Conservation (phyloP, 129 eudicot genomes). For the Smallanthus sonchifolius region DNA sequence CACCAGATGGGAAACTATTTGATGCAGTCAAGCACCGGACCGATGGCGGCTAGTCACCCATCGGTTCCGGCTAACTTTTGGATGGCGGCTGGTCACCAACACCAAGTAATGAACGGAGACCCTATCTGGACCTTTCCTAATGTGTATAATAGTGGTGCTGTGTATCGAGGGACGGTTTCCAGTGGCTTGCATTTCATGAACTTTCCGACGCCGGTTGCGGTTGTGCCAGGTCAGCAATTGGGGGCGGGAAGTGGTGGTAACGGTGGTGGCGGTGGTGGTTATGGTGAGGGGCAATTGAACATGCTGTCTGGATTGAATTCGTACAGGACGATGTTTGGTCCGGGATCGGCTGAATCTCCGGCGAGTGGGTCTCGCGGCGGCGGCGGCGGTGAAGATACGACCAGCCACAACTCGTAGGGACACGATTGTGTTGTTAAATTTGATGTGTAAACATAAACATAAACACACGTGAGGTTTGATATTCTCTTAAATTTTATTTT, state of each 20-base stretch:
- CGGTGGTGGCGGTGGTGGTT: conserved; percentile 24
- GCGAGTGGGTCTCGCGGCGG: conserved; percentile 62
- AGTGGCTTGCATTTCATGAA: conserved; percentile 94
- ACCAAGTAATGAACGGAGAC: conserved; percentile 61
- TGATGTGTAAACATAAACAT: conserved; percentile 35
- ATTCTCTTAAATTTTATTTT: conserved; percentile 17
- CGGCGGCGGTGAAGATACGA: conserved; percentile 58
- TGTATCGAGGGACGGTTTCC: conserved; percentile 71
- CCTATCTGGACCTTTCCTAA: conserved; percentile 87
- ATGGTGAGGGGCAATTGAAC: conserved; percentile 66
- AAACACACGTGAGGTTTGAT: conserved; percentile 86
- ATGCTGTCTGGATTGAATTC: conserved; percentile 69
- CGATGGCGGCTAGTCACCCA: conserved; percentile 49
- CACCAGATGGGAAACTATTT: conserved; percentile 60
- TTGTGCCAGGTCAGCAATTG: conserved; percentile 49
- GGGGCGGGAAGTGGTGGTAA: conserved; percentile 16
- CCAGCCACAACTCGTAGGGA: conserved; percentile 57
- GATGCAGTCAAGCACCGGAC: conserved; percentile 57
- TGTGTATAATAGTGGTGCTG: conserved; percentile 48
- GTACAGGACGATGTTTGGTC: conserved; percentile 43
- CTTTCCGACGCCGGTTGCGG: conserved; percentile 73
- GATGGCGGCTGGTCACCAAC: conserved; percentile 78
- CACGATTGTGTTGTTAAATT: conserved; percentile 42
- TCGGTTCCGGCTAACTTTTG: conserved; percentile 87
- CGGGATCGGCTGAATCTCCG: conserved; percentile 56